Conservation (phyloP, 2,329 filamentous ascomycete genomes). For the Endothia cerciana region DNA sequence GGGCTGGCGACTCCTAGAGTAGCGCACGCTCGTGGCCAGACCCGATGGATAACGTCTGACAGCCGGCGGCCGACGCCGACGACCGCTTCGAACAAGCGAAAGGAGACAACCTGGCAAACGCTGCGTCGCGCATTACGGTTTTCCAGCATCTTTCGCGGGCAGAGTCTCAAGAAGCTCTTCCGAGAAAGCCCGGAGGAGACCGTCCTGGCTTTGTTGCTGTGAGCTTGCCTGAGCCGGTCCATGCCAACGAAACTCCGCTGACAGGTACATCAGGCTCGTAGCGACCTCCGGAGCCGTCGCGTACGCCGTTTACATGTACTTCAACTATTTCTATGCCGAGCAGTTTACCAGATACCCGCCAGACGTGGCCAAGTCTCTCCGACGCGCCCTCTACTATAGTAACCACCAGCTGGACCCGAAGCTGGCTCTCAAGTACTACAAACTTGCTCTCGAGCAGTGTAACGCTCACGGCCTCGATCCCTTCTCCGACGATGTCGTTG, state of each 20-base stretch:
- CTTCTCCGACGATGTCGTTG: conserved; percentile 88
- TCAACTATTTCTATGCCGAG: conserved; percentile 58
- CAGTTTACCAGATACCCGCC: conserved; percentile 67
- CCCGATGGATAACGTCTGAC: conserved; percentile 15
- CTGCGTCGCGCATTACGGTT: conserved; percentile 31
- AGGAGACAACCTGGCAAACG: conserved; percentile 14
- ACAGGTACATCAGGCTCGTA: conserved; percentile 41
- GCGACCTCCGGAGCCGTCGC: conserved; percentile 38
- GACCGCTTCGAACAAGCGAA: conserved; percentile 9
- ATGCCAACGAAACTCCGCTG: conserved; percentile 36
- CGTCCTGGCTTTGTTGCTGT: conserved; percentile 47
- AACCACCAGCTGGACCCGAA: conserved; percentile 76
- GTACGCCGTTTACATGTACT: conserved; percentile 52
- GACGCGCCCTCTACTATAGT: conserved; percentile 84
- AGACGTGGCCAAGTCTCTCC: conserved; percentile 75
- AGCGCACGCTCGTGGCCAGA: not conserved
- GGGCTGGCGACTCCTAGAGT: not conserved
- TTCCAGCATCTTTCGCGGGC: conserved; percentile 43
- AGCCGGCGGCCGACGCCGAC: conserved; percentile 6
- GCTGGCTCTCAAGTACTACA: conserved; percentile 82
- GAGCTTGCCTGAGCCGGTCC: conserved; percentile 30
- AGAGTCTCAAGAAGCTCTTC: conserved; percentile 44
- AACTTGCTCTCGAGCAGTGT: conserved; percentile 75
- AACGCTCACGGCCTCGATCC: conserved; percentile 78
- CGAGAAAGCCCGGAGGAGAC: conserved; percentile 50